phyloP scores from a whole-genome alignment of 1,284 basidiomycete genomes.

The Lentinula novae-zelandiae region DNA sequence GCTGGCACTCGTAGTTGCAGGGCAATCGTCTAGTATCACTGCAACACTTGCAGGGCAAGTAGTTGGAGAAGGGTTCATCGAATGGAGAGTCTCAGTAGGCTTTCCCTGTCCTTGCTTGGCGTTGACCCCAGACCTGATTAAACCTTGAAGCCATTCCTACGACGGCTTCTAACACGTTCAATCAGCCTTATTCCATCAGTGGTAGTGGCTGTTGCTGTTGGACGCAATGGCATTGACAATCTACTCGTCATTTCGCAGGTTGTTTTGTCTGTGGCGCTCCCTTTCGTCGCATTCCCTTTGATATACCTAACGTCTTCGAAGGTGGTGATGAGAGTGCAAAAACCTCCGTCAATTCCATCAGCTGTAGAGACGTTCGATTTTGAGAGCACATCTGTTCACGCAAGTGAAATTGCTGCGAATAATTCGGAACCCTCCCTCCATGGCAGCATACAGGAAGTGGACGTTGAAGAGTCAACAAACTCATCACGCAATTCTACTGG shows the following conservation, averaged over 20 bases:
- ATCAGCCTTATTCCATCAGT: slow-evolving; percentile 88
- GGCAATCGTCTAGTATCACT: slow-evolving; percentile 80
- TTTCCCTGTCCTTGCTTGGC: slow-evolving; percentile 1
- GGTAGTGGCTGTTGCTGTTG: slow-evolving; percentile 73
- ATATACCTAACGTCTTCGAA: slow-evolving; percentile 55
- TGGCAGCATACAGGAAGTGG: background rate
- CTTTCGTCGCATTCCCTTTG: slow-evolving; percentile 82
- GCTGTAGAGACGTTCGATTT: background rate
- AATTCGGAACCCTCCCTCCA: background rate
- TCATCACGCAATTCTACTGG: background rate
- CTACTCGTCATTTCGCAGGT: slow-evolving; percentile 90
- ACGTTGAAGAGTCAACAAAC: background rate
- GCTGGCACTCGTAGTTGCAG: slow-evolving; percentile 71
- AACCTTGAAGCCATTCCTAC: slow-evolving; percentile 53
- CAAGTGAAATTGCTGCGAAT: background rate
- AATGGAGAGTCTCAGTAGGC: slow-evolving; percentile 72
- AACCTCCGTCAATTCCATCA: slow-evolving; percentile 7
- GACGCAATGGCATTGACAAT: slow-evolving; percentile 72
- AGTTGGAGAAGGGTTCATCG: slow-evolving; percentile 82
- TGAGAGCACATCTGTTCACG: background rate
- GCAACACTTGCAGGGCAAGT: slow-evolving; percentile 82
- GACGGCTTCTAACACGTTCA: slow-evolving; percentile 74
- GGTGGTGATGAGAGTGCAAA: slow-evolving; percentile 48
- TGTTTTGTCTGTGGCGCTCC: slow-evolving; percentile 82
- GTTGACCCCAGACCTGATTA: background rate